Conservation (phyloP, 2,329 filamentous ascomycete species). For the Aspergillus pseudoglaucus region DNA sequence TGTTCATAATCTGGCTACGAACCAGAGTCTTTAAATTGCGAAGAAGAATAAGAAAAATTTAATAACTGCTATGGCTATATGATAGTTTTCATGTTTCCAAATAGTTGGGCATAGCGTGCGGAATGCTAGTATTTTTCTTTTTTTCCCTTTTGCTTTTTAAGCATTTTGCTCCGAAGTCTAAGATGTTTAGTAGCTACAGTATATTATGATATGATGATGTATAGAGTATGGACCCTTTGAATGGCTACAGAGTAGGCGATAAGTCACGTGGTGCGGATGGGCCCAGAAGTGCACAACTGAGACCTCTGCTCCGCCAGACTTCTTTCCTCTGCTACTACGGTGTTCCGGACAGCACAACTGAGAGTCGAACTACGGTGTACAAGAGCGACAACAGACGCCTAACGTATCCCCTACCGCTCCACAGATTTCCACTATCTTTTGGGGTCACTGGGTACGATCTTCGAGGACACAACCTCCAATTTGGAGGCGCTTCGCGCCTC, state of each 20-base stretch:
- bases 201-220: too few relatives aligned
- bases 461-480: slow-evolving; percentile 20
- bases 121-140: background rate
- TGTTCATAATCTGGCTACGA: slow-evolving; percentile 52
- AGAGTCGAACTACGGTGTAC: slow-evolving; percentile 25
- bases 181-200: too few relatives aligned
- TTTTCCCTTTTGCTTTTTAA: slow-evolving; percentile 2
- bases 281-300: slow-evolving; percentile 18
- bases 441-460: slow-evolving; percentile 5
- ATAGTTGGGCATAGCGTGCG: too few relatives aligned
- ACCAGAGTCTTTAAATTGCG: slow-evolving; percentile 49
- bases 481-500: slow-evolving; percentile 16
- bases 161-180: background rate
- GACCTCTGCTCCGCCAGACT: slow-evolving; percentile 12
- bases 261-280: slow-evolving; percentile 4
- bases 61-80: background rate
- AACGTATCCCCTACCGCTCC: slow-evolving; percentile 14
- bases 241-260: background rate
- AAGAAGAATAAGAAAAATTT: slow-evolving; percentile 25
- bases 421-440: slow-evolving; percentile 2
- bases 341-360: slow-evolving; percentile 9
- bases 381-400: slow-evolving; percentile 29
- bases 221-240: too few relatives aligned
- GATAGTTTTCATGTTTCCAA: background rate
- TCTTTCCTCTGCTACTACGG: slow-evolving; percentile 11